Base-by-base conservation (phyloP, 331 rosid genomes). In the Quercus lobata region DNA sequence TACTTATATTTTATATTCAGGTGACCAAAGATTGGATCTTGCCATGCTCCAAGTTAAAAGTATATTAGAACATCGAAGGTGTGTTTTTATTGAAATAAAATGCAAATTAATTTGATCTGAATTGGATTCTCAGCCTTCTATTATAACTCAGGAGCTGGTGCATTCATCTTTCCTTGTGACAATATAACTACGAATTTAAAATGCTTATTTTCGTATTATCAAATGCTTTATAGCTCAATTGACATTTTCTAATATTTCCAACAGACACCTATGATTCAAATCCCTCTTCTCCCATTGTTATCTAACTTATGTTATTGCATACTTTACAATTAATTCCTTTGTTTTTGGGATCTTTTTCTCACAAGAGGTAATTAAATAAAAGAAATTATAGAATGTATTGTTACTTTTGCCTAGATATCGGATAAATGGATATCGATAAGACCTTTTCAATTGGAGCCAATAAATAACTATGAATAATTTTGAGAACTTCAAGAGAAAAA, bases 61-160 rank as follows among this genome's bases (percentile, higher is more conserved):
- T 65, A 80, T 30, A 37, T 49, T 3, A 30, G 1, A 58, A 21
- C 57, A 73, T 72, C 0, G 52, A 37, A 76, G 74, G 35, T 8
- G 58, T 79, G 56, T 57, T 55, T 77, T 27, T 80, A 71, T 77
- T 73, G 53, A 87, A 87, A 82, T 46, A 46, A 84, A 80, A 80
- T 77, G 80, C 37, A 65, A 10, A 80, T 71, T 54, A 21, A 53
- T 55, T 46, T 37, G 10, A 37, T 7, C 44, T 58, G 71, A 25
- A 76, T 76, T 63, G 57, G 68, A 18, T 60, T 18, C 53, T 68
- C 8, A 68, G 72, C 53, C 72, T 34, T 34, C 66, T 60, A 24
- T 60, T 60, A 12, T 11, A 60, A 60, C 12, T 24, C 72, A 68
- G 8, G 27, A 68, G 35, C 27, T 34, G 27, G 27, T 68, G 52